phyloP scores from a whole-genome alignment of 306 rosid genomes.

The Begonia fuchsioides region DNA sequence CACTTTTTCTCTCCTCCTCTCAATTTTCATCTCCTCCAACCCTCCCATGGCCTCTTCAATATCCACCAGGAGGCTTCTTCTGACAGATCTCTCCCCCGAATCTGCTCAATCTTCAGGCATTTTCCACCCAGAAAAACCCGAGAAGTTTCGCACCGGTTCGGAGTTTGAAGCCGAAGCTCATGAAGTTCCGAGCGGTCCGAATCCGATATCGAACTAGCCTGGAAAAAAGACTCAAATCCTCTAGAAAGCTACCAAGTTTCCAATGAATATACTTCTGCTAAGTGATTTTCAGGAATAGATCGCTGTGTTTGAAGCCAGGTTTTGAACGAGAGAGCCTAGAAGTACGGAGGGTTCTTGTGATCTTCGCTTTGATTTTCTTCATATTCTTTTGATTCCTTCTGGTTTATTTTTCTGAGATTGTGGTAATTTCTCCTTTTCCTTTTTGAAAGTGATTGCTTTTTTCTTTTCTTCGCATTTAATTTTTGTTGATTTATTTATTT shows the following conservation, averaged over 20 bases:
- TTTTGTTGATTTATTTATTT: no score
- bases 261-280: neutral
- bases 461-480: no score
- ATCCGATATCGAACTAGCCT: conserved; percentile 10
- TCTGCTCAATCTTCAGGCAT: conserved; percentile 14
- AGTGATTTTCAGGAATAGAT: neutral
- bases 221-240: no score
- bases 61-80: conserved; percentile 17
- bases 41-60: conserved; percentile 31
- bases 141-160: neutral
- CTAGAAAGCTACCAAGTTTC: neutral
- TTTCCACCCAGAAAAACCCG: conserved; percentile 6
- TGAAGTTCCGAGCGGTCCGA: conserved; percentile 17
- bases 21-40: conserved; percentile 20
- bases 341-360: no score
- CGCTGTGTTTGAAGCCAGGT: no score
- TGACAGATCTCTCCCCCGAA: conserved; percentile 16
- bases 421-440: no score
- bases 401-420: no score
- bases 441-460: no score
- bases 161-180: conserved; percentile 9
- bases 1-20: conserved; percentile 40
- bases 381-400: no score
- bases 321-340: no score
- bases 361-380: no score